phyloP scores from a whole-genome alignment of 2,329 filamentous ascomycete species.

The Metarhizium anisopliae region DNA sequence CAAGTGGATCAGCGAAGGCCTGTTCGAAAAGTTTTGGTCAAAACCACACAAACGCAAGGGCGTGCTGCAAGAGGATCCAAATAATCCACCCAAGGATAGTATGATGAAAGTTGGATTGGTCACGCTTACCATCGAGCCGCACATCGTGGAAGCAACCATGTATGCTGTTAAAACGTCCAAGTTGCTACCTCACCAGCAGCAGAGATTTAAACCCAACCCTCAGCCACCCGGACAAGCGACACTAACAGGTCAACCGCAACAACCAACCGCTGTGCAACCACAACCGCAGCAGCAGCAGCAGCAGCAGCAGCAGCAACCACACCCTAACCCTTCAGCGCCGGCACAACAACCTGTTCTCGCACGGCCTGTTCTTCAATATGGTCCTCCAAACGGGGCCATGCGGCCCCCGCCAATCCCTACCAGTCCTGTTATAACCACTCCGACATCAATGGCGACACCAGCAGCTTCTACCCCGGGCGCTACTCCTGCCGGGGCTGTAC shows the following conservation, averaged over 20 bases:
- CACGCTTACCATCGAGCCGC: conserved; percentile 69
- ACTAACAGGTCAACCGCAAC: conserved; percentile 12
- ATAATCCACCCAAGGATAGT: conserved; percentile 60
- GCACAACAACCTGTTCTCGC: conserved; percentile 9
- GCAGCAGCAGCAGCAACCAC: conserved; percentile 15
- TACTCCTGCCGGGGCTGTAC: neutral
- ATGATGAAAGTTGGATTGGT: conserved; percentile 67
- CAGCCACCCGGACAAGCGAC: conserved; percentile 6
- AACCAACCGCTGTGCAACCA: neutral
- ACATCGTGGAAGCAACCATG: conserved; percentile 68
- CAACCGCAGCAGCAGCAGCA: conserved; percentile 11
- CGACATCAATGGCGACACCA: conserved; percentile 11
- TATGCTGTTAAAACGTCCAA: conserved; percentile 61
- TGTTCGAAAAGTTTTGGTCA: conserved; percentile 72
- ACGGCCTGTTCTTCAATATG: conserved; percentile 56
- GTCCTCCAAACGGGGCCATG: conserved; percentile 54
- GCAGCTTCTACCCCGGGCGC: conserved; percentile 2
- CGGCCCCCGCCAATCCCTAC: conserved; percentile 38
- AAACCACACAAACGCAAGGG: conserved; percentile 63
- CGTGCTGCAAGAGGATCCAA: conserved; percentile 51
- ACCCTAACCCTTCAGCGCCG: neutral
- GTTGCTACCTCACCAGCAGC: conserved; percentile 27
- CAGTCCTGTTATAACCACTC: conserved; percentile 7
- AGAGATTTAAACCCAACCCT: conserved; percentile 2
- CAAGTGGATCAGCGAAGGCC: conserved; percentile 61